Conservation (phyloP, 495 filamentous ascomycete species). For the Gamarada debralockiae region DNA sequence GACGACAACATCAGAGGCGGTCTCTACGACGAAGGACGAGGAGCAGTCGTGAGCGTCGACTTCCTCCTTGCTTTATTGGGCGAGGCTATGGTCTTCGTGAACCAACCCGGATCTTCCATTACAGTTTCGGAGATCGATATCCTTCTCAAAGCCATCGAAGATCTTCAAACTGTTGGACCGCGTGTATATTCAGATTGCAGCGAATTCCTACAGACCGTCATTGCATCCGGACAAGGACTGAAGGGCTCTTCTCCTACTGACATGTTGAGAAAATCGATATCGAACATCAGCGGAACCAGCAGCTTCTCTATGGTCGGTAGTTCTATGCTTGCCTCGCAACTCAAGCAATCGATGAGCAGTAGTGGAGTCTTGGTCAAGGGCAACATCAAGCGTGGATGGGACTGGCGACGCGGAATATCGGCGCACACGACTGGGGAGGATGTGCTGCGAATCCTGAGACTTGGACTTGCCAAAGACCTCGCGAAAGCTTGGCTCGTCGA, state of each 20-base stretch:
- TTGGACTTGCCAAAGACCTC: conserved; percentile 69
- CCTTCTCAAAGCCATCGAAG: conserved; percentile 76
- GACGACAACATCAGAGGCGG: conserved; percentile 86
- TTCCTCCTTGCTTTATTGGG: conserved; percentile 79
- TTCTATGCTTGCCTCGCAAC: conserved; percentile 63
- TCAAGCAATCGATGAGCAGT: conserved; percentile 50
- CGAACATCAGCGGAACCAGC: conserved; percentile 48
- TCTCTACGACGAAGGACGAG: conserved; percentile 72
- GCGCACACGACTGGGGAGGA: conserved; percentile 57
- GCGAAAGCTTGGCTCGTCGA: conserved; percentile 58
- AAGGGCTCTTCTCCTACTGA: conserved; percentile 55
- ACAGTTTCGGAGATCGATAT: conserved; percentile 64
- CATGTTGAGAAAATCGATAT: conserved; percentile 64
- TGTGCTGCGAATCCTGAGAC: conserved; percentile 65
- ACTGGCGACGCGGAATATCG: conserved; percentile 69
- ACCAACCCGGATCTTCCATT: conserved; percentile 46
- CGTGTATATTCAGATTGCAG: conserved; percentile 67
- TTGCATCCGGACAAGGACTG: conserved; percentile 41
- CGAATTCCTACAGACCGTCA: conserved; percentile 60
- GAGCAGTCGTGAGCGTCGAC: conserved; percentile 79
- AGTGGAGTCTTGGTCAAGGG: conserved; percentile 54
- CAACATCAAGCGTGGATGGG: conserved; percentile 66
- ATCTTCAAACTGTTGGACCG: conserved; percentile 70
- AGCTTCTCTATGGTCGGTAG: conserved; percentile 69
- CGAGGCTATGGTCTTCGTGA: conserved; percentile 67